These are phyloP conservation scores for Malus hybrid DNA, from an alignment of 331 rosid species.

Conservation along the genomic window DNA sequence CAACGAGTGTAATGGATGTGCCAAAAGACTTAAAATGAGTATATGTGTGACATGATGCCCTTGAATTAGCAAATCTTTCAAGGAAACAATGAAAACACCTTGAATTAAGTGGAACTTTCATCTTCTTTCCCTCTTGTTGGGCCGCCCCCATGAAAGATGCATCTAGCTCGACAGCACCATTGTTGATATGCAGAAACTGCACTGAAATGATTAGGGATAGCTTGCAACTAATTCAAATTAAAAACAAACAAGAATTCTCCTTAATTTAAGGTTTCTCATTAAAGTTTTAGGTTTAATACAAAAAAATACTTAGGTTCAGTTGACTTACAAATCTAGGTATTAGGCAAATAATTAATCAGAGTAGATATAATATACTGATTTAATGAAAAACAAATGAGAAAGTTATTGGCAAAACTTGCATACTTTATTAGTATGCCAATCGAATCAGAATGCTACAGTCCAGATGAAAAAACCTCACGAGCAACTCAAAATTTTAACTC, in stretches of 20 bases:
- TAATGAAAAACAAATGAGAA: not conserved
- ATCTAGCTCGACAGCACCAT: slow-evolving; percentile 94
- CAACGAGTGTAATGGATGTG: not conserved
- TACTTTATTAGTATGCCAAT: not conserved
- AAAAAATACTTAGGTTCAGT: not conserved
- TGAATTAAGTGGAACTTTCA: slow-evolving; percentile 97
- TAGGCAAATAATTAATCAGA: not conserved
- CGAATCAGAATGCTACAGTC: slow-evolving; percentile 15
- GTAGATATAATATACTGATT: not conserved
- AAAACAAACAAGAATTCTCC: slow-evolving; percentile 5
- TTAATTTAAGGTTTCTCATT: not conserved
- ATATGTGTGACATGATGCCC: not conserved
- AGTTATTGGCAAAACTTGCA: not conserved
- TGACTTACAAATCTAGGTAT: not conserved
- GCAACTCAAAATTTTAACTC: not conserved
- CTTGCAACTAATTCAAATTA: slow-evolving; percentile 20
- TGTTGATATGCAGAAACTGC: slow-evolving; percentile 73
- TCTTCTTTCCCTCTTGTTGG: slow-evolving; percentile 93
- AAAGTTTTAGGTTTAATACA: not conserved
- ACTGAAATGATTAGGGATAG: slow-evolving; percentile 25
- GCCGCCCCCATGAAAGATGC: slow-evolving; percentile 66
- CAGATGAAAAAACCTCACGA: not conserved
- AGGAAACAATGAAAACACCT: slow-evolving; percentile 43
- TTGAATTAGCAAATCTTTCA: slow-evolving; percentile 3
- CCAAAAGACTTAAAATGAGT: not conserved